Base-by-base conservation (phyloP, 495 filamentous ascomycete genomes). In the Opeltia flavorubescens region DNA sequence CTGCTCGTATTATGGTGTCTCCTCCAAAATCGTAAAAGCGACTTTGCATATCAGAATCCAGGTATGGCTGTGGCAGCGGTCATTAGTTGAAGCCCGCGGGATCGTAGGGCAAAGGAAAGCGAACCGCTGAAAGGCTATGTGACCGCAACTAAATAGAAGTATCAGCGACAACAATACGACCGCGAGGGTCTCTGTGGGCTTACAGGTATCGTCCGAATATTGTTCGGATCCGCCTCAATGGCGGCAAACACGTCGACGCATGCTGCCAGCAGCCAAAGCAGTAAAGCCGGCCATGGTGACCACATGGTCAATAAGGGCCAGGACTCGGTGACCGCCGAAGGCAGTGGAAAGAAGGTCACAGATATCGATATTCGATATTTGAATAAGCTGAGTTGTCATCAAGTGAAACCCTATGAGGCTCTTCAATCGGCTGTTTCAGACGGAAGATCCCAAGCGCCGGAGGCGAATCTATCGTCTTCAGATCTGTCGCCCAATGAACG, bases 11-110 rank as follows among this genome's bases (percentile, higher is more conserved):
- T 53, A 99, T 77, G 4, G 91, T 93, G 62, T 95, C 86, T 57
- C 89, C 91, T 59, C 93, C 93, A 76, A 94, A 99, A 69, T 99
- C 93, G 64, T 85, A 99, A 87, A 91, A 99, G 66, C 93, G 83
- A 69, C 84, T 94, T 73, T 94, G 86, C 80, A 96, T 89, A 64
- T 99, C 93, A 48, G 86, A 87, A 66, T 96, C 91, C 41, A 99
- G 75, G 65, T 95, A 99, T 41, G 93, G 93, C 84, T 95, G 59
- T 66, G 17, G 18, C 2, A 13, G 20, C 1, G 27, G 21, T 44
- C 8, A 44, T 40, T 3, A 34, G 35, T 8, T 29, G 1, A 36
- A 31, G 9, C 26, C 2, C 26, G 21, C 17, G 1, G 8, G 9
- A n/a, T 38, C 2, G 25, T 7, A 6, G 7, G 1, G n/a, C 17